These are phyloP conservation scores for Trypanosoma conorhini DNA, from an alignment of 208 protist genomes.

Conservation along the genomic window DNA sequence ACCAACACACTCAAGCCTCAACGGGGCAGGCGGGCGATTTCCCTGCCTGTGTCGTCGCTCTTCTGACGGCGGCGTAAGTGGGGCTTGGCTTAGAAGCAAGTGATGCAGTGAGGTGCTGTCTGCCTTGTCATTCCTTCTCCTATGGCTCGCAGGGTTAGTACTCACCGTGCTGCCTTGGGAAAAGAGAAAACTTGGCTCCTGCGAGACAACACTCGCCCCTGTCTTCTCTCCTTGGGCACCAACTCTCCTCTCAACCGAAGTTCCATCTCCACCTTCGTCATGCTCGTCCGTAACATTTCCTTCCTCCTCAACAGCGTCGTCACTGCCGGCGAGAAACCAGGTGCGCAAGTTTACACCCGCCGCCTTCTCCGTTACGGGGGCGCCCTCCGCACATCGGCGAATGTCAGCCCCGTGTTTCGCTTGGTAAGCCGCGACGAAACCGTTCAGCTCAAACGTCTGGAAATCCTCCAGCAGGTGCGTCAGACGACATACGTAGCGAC, in stretches of 20 bases:
- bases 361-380: background rate
- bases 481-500: slow-evolving; percentile 56
- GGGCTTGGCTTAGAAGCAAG: slow-evolving; percentile 38
- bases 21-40: background rate
- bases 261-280: background rate
- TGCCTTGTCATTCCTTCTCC: background rate
- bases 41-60: background rate
- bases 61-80: slow-evolving; percentile 16
- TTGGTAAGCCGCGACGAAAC: slow-evolving; percentile 62
- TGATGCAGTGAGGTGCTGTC: slow-evolving; percentile 34
- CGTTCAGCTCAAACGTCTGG: slow-evolving; percentile 56
- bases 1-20: slow-evolving; percentile 15
- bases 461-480: slow-evolving; percentile 52
- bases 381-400: slow-evolving; percentile 2
- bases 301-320: background rate
- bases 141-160: background rate
- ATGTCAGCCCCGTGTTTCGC: slow-evolving; percentile 41
- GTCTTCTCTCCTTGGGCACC: background rate
- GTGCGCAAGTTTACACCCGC: slow-evolving; percentile 16
- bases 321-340: slow-evolving; percentile 13
- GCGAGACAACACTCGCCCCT: background rate
- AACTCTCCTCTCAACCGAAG: background rate
- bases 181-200: slow-evolving; percentile 28
- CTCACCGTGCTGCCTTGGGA: slow-evolving; percentile 2
- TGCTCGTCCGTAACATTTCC: slow-evolving; percentile 3